Evolutionary conservation across 139 green algal species (phyloP).

Genomic region (Mesostigma viride): DNA sequence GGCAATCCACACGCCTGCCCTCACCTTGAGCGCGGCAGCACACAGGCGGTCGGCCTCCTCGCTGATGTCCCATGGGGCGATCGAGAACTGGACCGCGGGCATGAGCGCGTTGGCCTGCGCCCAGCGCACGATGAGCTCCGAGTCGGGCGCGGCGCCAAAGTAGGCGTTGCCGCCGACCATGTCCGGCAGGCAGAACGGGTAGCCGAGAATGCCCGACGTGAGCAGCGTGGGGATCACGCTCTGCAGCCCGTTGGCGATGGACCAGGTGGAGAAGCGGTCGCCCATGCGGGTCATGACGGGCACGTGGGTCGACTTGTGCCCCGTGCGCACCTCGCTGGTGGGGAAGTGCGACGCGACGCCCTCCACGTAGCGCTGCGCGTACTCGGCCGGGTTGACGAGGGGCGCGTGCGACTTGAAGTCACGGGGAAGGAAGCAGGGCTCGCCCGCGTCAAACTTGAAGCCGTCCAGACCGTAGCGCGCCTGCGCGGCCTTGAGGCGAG

Average conservation of each 20-base stretch:
- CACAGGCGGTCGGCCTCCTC: slow-evolving; percentile 33
- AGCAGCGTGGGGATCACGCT: slow-evolving; percentile 52
- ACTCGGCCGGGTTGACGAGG: slow-evolving; percentile 41
- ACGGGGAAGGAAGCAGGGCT: slow-evolving; percentile 54
- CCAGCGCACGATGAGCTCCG: slow-evolving; percentile 53
- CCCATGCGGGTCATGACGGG: slow-evolving; percentile 48
- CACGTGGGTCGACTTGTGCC: slow-evolving; percentile 39
- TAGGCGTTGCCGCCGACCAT: slow-evolving; percentile 58
- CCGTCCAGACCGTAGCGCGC: slow-evolving; percentile 41
- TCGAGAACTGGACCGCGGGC: slow-evolving; percentile 45
- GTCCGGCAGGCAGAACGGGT: slow-evolving; percentile 56
- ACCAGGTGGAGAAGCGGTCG: slow-evolving; percentile 50
- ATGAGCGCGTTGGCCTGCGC: slow-evolving; percentile 53
- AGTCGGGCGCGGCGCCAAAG: slow-evolving; percentile 39
- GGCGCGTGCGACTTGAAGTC: slow-evolving; percentile 33
- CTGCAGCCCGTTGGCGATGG: slow-evolving; percentile 43
- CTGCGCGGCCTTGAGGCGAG: slow-evolving; percentile 38
- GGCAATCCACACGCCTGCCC: too few relatives aligned
- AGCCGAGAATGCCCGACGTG: slow-evolving; percentile 49
- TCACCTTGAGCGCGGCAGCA: slow-evolving; percentile 22
- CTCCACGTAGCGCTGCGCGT: slow-evolving; percentile 47
- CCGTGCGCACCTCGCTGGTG: slow-evolving; percentile 47
- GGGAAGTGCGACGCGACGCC: slow-evolving; percentile 38
- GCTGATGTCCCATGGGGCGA: slow-evolving; percentile 49
- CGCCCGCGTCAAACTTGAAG: slow-evolving; percentile 62